Evolutionary conservation across 2,329 filamentous ascomycete species (phyloP), one percentile per base, ranked within the genome.

Genomic region (Apiospora phragmitis): DNA sequence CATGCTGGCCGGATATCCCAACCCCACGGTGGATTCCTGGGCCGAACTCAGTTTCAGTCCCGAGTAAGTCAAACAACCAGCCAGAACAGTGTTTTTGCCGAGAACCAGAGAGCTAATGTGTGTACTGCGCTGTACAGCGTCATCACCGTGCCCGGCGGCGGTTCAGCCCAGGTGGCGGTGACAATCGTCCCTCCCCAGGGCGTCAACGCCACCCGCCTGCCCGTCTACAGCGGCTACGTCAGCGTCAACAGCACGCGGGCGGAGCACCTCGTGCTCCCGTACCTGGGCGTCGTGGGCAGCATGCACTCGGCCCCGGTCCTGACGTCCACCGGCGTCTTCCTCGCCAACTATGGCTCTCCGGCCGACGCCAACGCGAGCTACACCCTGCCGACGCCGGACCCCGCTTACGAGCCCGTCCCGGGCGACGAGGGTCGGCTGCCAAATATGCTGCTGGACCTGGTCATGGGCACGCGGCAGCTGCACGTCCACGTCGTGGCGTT

Each of bases 161-260:
- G 68, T 18, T 72, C 73, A 6, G 76, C 74, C 24, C 72, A 76
- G 16, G 75, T 81, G 35, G 75, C 73, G 1, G 74, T 82, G 41
- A 76, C 72, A 4, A 74, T 79, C 59, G 75, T 74, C 16, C 77
- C 77, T 5, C 79, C 80, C 1, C 45, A 67, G 1, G 74, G 75
- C 18, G 72, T 82, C 11, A 74, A 81, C 49, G 71, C 72, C 8
- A 73, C 72, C 1, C 77, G 77, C 6, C 73, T 85, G 29, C 83
- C 83, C 5, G 78, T 85, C 9, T 85, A 85, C 76, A 81, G 81
- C 24, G 84, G 84, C 29, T 85, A 80, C 76, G 77, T 85, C 65
- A 68, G 42, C 42, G 3, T 43, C 66, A 49, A 47, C 45, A 79
- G 79, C 66, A 80, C 79, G 43, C 81, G 81, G 45, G 79, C 78